phyloP scores from a whole-genome alignment of 2,329 filamentous ascomycete species.

The Fusarium sp. region DNA sequence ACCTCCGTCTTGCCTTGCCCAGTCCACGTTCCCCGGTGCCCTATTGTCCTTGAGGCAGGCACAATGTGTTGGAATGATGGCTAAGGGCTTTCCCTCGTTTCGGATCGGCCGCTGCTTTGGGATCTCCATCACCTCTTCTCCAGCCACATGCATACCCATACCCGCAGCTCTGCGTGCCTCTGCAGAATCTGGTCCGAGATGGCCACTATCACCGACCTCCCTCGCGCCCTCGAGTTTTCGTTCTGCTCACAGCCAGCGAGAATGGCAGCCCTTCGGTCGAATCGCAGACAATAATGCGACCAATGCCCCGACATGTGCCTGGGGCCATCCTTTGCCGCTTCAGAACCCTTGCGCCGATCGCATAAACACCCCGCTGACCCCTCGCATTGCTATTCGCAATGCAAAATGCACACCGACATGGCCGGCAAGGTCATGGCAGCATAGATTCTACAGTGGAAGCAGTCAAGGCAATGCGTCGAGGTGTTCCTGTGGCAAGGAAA shows the following conservation, averaged over 20 bases:
- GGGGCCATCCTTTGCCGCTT: constrained; percentile 8
- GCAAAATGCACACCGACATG: background rate
- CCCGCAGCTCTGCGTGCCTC: constrained; percentile 20
- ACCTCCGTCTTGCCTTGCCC: constrained; percentile 14
- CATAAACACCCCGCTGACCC: constrained; percentile 5
- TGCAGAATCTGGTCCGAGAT: constrained; percentile 22
- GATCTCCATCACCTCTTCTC: constrained; percentile 41
- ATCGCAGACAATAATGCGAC: constrained; percentile 1
- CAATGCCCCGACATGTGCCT: constrained; percentile 1
- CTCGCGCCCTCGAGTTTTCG: constrained; percentile 13
- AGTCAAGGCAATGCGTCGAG: constrained; percentile 28
- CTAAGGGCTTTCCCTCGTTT: constrained; percentile 53
- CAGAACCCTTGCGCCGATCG: constrained; percentile 10
- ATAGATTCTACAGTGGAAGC: constrained; percentile 31
- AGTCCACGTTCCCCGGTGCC: constrained; percentile 29
- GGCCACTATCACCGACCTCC: constrained; percentile 16
- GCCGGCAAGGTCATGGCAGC: constrained; percentile 12
- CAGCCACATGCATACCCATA: constrained; percentile 28
- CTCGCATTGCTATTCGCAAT: background rate
- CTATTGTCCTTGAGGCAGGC: constrained; percentile 41
- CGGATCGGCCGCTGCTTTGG: constrained; percentile 51
- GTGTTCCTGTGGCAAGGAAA: constrained; percentile 43
- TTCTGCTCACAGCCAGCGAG: constrained; percentile 17
- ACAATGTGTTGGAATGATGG: constrained; percentile 57
- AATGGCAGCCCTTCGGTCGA: constrained; percentile 11